Conservation (phyloP, 2,329 filamentous ascomycete genomes). For the Nemania diffusa region DNA sequence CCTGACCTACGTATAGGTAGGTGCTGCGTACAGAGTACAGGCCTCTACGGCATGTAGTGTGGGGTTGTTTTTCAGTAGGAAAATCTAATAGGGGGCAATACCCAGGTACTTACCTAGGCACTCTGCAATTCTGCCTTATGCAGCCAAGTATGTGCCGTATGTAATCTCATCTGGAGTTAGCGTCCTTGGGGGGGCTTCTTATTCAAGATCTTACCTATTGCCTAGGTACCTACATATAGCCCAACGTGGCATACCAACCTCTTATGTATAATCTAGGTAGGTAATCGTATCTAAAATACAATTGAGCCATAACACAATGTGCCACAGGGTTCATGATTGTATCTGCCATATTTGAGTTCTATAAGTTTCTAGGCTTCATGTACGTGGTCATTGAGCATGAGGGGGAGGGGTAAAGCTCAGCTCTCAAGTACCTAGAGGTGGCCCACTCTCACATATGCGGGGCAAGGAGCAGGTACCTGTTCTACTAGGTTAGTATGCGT, state of each 20-base stretch:
- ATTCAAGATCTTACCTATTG: too few relatives aligned
- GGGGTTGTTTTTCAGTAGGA: constrained; percentile 16
- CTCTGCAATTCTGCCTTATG: background rate
- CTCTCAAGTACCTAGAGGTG: background rate
- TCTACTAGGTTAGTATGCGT: too few relatives aligned
- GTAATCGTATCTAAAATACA: background rate
- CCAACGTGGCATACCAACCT: too few relatives aligned
- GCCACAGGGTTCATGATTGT: background rate
- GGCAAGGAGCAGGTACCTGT: background rate
- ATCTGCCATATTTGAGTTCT: background rate
- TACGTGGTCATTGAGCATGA: background rate
- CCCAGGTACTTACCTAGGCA: background rate
- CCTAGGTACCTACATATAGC: too few relatives aligned
- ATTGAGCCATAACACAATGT: background rate
- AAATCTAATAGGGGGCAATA: constrained; percentile 1
- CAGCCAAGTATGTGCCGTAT: too few relatives aligned
- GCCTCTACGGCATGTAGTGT: background rate
- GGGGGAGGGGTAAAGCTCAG: constrained; percentile 7
- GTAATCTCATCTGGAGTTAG: too few relatives aligned
- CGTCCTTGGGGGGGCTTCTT: too few relatives aligned
- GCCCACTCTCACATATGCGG: background rate
- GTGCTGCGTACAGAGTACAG: too few relatives aligned
- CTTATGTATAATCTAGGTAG: too few relatives aligned
- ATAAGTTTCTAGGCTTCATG: constrained; percentile 6
- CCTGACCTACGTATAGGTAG: too few relatives aligned